Percentiles rank a stretch among this genome's conserved stretches.
Evolutionary conservation across 2,329 filamentous ascomycete species (phyloP).

Genomic region (Epicoccum nigrum): DNA sequence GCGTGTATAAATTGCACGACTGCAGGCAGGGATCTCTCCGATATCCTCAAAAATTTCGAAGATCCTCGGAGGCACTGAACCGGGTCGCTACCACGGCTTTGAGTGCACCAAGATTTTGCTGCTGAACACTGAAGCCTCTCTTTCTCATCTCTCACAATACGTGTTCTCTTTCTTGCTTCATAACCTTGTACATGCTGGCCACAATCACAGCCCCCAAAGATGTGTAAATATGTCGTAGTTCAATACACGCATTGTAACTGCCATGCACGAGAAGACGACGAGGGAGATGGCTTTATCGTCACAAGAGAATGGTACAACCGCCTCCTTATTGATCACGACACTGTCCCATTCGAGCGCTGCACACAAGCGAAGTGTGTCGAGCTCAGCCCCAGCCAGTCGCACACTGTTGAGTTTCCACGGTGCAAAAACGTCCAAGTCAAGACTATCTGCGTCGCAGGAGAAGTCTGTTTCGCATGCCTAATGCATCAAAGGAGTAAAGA

Average conservation of each 20-base stretch:
- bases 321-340: background rate
- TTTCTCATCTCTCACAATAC: too few species aligned
- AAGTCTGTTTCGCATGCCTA: constrained; percentile 2
- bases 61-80: too few species aligned
- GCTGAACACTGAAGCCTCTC: too few species aligned
- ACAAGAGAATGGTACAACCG: constrained; percentile 1
- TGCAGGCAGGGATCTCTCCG: too few species aligned
- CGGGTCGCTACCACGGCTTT: too few species aligned
- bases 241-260: constrained; percentile 1
- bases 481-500: background rate
- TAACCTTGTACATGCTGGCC: background rate
- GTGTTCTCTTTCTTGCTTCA: background rate
- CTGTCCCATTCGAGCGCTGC: background rate
- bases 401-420: background rate
- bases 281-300: background rate
- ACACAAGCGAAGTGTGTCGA: background rate
- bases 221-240: constrained; percentile 2
- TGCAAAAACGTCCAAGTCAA: background rate
- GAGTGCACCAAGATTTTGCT: too few species aligned
- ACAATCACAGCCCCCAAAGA: background rate
- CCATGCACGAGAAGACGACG: background rate
- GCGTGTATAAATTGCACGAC: too few species aligned
- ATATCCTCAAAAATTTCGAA: too few species aligned
- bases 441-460: background rate
- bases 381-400: background rate